phyloP scores from a whole-genome alignment of 192 early-diverging fungal species.

The Coemansia sp. region DNA sequence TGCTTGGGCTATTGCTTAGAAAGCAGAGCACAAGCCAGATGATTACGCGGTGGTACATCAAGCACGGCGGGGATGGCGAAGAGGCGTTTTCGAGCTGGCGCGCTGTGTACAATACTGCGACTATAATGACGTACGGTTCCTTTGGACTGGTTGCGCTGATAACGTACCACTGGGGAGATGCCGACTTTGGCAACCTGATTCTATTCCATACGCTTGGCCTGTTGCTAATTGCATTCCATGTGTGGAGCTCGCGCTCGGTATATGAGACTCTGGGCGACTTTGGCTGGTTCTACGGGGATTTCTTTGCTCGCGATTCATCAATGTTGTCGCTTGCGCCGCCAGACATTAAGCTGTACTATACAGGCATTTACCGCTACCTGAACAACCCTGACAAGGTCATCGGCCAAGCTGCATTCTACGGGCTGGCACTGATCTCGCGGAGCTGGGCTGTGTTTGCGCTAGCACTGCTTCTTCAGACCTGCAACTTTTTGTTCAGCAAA shows the following conservation, averaged over 20 bases:
- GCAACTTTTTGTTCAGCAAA: constrained; percentile 79
- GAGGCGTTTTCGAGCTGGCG: constrained; percentile 97
- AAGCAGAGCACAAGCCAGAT: constrained; percentile 78
- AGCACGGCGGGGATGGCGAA: constrained; percentile 79
- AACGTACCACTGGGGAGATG: constrained; percentile 71
- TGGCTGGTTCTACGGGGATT: constrained; percentile 99
- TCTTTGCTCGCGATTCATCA: constrained; percentile 83
- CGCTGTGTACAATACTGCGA: constrained; percentile 87
- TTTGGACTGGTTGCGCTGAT: constrained; percentile 81
- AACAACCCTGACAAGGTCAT: constrained; percentile 94
- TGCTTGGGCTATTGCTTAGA: constrained; percentile 73
- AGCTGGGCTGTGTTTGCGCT: constrained; percentile 79
- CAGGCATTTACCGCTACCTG: constrained; percentile 90
- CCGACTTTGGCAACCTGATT: constrained; percentile 50
- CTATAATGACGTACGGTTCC: constrained; percentile 88
- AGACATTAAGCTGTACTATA: constrained; percentile 70
- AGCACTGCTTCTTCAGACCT: constrained; percentile 79
- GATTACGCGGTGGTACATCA: constrained; percentile 91
- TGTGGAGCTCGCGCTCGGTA: constrained; percentile 89
- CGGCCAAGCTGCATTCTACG: constrained; percentile 94
- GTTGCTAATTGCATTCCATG: constrained; percentile 80
- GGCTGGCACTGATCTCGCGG: constrained; percentile 81
- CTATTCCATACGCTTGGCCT: constrained; percentile 77
- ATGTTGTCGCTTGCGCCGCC: constrained; percentile 49
- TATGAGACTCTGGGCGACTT: constrained; percentile 93